Conservation (phyloP, 148 eudicot species). For the Simmondsia chinensis region DNA sequence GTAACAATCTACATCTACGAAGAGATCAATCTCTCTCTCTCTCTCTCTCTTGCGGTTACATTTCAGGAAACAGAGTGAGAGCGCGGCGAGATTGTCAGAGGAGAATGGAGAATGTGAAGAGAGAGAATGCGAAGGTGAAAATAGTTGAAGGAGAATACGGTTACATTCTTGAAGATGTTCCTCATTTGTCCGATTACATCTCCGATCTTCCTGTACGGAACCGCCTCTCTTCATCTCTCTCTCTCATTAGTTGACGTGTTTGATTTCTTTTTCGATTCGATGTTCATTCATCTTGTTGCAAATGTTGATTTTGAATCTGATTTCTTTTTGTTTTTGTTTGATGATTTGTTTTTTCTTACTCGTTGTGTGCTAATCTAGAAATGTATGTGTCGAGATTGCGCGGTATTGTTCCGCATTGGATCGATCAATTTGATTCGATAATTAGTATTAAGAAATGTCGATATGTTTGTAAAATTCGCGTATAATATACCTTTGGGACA, state of each 20-base stretch:
- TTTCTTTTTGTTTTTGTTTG: not conserved
- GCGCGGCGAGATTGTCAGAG: too few species aligned
- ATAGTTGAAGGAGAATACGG: constrained; percentile 42
- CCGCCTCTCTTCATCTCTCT: not conserved
- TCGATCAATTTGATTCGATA: too few species aligned
- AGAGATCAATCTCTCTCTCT: not conserved
- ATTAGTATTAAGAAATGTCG: too few species aligned
- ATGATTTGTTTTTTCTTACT: not conserved
- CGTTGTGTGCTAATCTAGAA: too few species aligned
- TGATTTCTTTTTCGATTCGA: not conserved
- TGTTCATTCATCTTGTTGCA: not conserved
- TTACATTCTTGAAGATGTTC: constrained; percentile 71
- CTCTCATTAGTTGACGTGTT: not conserved
- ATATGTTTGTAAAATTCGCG: too few species aligned
- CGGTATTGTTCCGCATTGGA: too few species aligned
- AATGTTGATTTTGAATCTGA: not conserved
- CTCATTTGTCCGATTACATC: constrained; percentile 73
- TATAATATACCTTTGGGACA: too few species aligned
- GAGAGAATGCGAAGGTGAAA: constrained; percentile 32
- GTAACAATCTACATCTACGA: not conserved
- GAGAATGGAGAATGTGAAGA: constrained; percentile 6
- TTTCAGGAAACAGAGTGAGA: not conserved
- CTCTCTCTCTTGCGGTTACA: not conserved
- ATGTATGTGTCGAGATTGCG: too few species aligned
- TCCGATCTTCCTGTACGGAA: constrained; percentile 47